Evolutionary conservation across 371 early-diverging fungal species (phyloP), one percentile per base, ranked within the genome.

Genomic region (Coemansia sp.): DNA sequence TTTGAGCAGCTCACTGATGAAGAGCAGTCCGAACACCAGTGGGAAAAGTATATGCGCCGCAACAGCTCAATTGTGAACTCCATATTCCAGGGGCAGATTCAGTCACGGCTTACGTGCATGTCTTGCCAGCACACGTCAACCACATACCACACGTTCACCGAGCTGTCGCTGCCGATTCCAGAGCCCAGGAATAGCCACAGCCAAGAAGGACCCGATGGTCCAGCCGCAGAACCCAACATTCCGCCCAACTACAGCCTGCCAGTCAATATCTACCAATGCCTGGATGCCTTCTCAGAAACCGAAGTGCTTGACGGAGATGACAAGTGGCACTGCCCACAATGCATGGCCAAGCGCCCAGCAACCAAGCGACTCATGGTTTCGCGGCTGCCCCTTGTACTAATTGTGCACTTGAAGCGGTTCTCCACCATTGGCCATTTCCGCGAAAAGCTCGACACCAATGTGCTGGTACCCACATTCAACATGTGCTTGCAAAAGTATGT

Each of bases 381-480:
- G 1, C 81, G 86, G 33, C 78, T 97, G n/a, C 99, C 99, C 0
- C 84, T 87, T 55, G 88, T 98, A 5, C 74, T 98, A n/a, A 68
- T 97, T 42, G 85, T 98, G 48, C 95, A 97, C 61, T 65, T 98
- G 65, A 97, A 97, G 70, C 85, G 98, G 33, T 98, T 97, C 63
- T 91, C 89, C n/a, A 91, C 81, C 59, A 84, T 92, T 52, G 98
- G 98, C 0, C 94, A 91, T 4, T 97, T 97, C 75, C 85, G 90
- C 50, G 87, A 95, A 75, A 97, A 97, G 70, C 70, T 98, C 47
- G 94, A 94, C 51, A 90, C 90, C 0, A 76, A 85, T 68, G 95
- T 97, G 0, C 81, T 88, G 55, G 92, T 90, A 58, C 96, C 98
- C 1, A 71, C 91, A 38, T 75, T 70, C 83, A 80, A 77, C 26